Evolutionary conservation across 352 stramenopile genomes (phyloP).

Genomic region (Salisapilia sapeloensis): DNA sequence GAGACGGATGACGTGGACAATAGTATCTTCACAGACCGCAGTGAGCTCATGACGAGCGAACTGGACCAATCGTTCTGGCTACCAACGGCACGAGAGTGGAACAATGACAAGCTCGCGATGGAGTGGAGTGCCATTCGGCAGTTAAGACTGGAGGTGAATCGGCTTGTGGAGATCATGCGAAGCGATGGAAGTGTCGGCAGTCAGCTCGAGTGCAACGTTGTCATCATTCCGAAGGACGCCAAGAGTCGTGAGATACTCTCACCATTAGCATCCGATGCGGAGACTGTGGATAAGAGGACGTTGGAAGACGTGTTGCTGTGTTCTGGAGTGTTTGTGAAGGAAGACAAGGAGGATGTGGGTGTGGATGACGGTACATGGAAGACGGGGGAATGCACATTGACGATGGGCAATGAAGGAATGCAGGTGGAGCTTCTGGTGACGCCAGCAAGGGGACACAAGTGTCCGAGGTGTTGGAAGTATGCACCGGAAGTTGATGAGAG

Average conservation of each 20-base stretch:
- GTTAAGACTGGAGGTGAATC: slow-evolving; percentile 74
- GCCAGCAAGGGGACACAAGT: slow-evolving; percentile 62
- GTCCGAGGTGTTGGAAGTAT: slow-evolving; percentile 81
- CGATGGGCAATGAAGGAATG: slow-evolving; percentile 12
- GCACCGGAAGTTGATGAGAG: slow-evolving; percentile 25
- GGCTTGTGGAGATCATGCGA: slow-evolving; percentile 56
- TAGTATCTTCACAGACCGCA: slow-evolving; percentile 67
- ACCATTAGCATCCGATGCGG: slow-evolving; percentile 35
- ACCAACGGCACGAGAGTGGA: slow-evolving; percentile 27
- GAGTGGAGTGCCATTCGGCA: slow-evolving; percentile 81
- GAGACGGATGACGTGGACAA: slow-evolving; percentile 31
- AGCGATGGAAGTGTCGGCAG: slow-evolving; percentile 29
- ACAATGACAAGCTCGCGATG: slow-evolving; percentile 27
- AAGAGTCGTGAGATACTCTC: slow-evolving; percentile 29
- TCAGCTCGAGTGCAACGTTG: slow-evolving; percentile 63
- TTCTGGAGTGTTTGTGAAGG: slow-evolving; percentile 29
- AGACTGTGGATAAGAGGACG: too few species aligned
- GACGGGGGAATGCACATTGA: slow-evolving; percentile 10
- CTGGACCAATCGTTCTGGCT: slow-evolving; percentile 35
- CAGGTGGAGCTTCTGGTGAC: slow-evolving; percentile 35
- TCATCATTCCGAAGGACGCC: slow-evolving; percentile 14
- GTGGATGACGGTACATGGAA: slow-evolving; percentile 2
- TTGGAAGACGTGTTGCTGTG: slow-evolving; percentile 62
- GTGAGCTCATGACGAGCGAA: too few species aligned
- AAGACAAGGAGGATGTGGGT: slow-evolving; percentile 14